These are phyloP conservation scores for Ananas comosus DNA, from an alignment of 176 grass and related monocot genomes.

Conservation along the genomic window DNA sequence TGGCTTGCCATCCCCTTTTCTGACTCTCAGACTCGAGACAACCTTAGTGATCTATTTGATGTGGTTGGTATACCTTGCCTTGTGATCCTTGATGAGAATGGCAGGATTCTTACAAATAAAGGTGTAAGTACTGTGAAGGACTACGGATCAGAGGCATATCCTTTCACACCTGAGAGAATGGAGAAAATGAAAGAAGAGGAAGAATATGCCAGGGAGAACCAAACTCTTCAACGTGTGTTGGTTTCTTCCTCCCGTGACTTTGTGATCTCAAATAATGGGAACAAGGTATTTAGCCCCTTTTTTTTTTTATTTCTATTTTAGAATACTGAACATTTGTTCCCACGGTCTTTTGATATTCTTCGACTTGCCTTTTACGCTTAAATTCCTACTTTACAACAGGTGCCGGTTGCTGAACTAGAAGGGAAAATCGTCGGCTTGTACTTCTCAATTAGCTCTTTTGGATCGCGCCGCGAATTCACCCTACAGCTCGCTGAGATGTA, in stretches of 20 bases:
- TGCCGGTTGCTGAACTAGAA: constrained; percentile 59
- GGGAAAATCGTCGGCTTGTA: constrained; percentile 64
- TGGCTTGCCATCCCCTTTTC: constrained; percentile 23
- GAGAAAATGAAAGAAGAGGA: constrained; percentile 10
- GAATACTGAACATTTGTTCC: not conserved
- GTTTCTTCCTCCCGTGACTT: constrained; percentile 15
- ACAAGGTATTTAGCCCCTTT: not conserved
- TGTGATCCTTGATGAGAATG: constrained; percentile 9
- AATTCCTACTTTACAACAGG: constrained; percentile 18
- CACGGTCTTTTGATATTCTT: not conserved
- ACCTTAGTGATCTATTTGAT: constrained; percentile 11
- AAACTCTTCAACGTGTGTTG: constrained; percentile 18
- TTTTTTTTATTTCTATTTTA: no score
- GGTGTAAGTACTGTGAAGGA: constrained; percentile 10
- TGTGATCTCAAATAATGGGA: constrained; percentile 20
- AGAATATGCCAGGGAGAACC: constrained; percentile 18
- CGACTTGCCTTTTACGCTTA: not conserved
- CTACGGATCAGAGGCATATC: constrained; percentile 17
- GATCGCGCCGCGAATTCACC: constrained; percentile 40
- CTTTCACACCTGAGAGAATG: constrained; percentile 19
- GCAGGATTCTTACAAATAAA: constrained; percentile 9
- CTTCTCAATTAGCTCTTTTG: constrained; percentile 30
- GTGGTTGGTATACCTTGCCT: constrained; percentile 14
- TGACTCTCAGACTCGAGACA: constrained; percentile 9
- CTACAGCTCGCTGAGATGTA: constrained; percentile 45